phyloP scores from a whole-genome alignment of 139 green algal species.

The Microglena sp. region DNA sequence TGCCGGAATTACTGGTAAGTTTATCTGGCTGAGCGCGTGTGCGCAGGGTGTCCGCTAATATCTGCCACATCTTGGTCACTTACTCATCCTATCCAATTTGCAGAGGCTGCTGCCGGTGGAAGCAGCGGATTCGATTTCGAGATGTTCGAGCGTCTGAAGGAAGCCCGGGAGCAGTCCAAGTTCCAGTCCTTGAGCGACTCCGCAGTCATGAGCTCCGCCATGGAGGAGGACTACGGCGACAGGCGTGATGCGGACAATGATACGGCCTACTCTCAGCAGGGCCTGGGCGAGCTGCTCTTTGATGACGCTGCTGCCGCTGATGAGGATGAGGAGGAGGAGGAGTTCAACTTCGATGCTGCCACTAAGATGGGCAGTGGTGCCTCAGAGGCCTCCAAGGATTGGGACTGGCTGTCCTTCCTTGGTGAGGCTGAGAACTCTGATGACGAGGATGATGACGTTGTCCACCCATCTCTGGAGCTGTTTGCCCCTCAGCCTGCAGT shows the following conservation, averaged over 20 bases:
- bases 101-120: slow-evolving; percentile 5
- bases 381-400: slow-evolving; percentile 8
- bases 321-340: slow-evolving; percentile 8
- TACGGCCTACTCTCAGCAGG: not conserved
- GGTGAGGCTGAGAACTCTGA: slow-evolving; percentile 1
- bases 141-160: not conserved
- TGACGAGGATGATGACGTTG: slow-evolving; percentile 11
- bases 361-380: not conserved
- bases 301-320: no score
- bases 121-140: not conserved
- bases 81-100: slow-evolving; percentile 1
- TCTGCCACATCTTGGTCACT: slow-evolving; percentile 6
- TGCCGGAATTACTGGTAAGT: not conserved
- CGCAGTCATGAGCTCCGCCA: slow-evolving; percentile 28
- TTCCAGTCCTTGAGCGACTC: slow-evolving; percentile 29
- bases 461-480: not conserved
- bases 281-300: no score
- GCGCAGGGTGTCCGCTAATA: no score
- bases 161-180: not conserved
- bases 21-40: no score
- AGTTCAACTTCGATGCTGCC: no score
- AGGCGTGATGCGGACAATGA: not conserved
- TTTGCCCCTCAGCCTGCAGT: not conserved
- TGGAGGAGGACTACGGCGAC: slow-evolving; percentile 27
- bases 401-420: slow-evolving; percentile 24